Evolutionary conservation across 176 grass and related monocot genomes (phyloP), one percentile per base, ranked within the genome.

Genomic region (Eragrostis curvula): DNA sequence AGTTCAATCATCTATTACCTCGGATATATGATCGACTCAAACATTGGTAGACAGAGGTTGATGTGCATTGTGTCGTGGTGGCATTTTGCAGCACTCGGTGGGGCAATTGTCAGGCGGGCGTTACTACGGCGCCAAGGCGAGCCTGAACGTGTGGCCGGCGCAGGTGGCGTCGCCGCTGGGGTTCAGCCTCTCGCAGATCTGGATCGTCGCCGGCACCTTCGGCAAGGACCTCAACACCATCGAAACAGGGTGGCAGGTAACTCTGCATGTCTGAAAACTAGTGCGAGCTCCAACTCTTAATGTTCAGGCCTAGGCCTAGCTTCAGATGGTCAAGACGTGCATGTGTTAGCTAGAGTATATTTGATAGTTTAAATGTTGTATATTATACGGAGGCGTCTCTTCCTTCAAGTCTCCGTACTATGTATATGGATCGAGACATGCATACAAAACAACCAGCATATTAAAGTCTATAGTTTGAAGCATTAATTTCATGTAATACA

Each of bases 171-270:
- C 83, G 79, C 88, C 96, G 27, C 86, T 79, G 20, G 96, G 95
- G 84, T 98, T 98, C 87, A 95, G 96, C 83, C 88, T 98, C 21
- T 98, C 96, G 3, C 96, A 95, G 78, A 83, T 98, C 50, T 98
- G 96, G 96, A 69, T 98, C 83, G 95, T 98, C 78, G 90, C 96
- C 23, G 93, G 93, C 74, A 76, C 90, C 71, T 98, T 98, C 78
- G 88, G 88, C 83, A 82, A 89, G 66, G 96, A 98, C 84, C 96
- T 98, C 88, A 98, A 98, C 88, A 98, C 96, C 86, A 85, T 98
- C 65, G 96, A 98, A 84, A 93, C 96, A 8, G 96, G 90, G 8
- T 98, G 96, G 96, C 96, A 98, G 96, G 95, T 98, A 36, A 36
- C 32, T 36, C 32, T 36, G 32, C 32, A 4, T 36, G 32, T 36